These are phyloP conservation scores for Coemansia sp. DNA, from an alignment of 192 early-diverging fungal genomes.

Conservation along the genomic window DNA sequence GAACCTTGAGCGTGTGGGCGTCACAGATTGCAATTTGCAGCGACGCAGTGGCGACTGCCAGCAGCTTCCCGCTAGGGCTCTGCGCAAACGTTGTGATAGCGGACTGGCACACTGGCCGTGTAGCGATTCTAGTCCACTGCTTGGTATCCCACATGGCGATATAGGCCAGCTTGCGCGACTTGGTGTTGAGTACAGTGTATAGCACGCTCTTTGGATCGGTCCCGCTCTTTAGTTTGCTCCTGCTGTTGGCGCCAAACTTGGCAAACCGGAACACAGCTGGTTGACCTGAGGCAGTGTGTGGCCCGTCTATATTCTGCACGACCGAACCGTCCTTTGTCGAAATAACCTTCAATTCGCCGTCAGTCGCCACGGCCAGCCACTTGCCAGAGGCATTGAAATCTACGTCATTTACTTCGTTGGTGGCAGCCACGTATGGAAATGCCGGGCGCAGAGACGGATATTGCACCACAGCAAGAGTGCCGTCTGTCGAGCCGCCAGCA, in stretches of 20 bases:
- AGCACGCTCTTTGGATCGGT: conserved; percentile 12
- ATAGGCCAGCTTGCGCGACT: conserved; percentile 40
- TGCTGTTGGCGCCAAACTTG: conserved; percentile 21
- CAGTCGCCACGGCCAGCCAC: conserved; percentile 39
- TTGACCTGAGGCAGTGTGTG: conserved; percentile 27
- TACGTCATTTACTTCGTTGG: conserved; percentile 45
- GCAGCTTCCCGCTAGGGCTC: conserved; percentile 66
- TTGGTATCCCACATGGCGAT: conserved; percentile 36
- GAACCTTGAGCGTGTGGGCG: conserved; percentile 56
- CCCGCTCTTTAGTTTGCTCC: conserved; percentile 1
- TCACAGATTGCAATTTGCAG: conserved; percentile 66
- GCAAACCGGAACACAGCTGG: conserved; percentile 40
- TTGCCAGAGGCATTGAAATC: conserved; percentile 24
- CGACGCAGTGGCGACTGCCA: conserved; percentile 74
- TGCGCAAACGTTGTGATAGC: conserved; percentile 37
- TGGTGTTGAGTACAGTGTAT: conserved; percentile 50
- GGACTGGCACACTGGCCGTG: conserved; percentile 23
- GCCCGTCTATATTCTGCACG: conserved; percentile 38
- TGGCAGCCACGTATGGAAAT: conserved; percentile 39
- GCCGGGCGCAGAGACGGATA: conserved; percentile 33
- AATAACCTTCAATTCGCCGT: conserved; percentile 32
- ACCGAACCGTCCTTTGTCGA: conserved; percentile 12
- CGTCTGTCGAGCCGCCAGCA: conserved; percentile 43
- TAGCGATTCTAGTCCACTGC: conserved; percentile 23
- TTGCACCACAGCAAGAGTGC: conserved; percentile 37